Percentiles rank a stretch among this genome's conserved stretches.
Evolutionary conservation across 108 stramenopile genomes (phyloP).

Genomic region (Fistulifera pelliculosa): DNA sequence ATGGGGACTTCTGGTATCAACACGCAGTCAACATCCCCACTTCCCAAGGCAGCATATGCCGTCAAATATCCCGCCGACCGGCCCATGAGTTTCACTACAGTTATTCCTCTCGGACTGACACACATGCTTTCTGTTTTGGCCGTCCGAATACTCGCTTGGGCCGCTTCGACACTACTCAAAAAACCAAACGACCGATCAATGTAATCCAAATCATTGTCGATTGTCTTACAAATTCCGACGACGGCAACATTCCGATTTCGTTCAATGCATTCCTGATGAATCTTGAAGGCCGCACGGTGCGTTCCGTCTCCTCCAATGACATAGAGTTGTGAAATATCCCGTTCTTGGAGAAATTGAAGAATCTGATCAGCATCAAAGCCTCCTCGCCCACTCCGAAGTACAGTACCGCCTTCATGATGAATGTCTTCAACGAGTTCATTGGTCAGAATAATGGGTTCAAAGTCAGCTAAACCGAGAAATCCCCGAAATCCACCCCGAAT

Average conservation of each 20-base stretch:
- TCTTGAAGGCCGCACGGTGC: constrained; percentile 47
- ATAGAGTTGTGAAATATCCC: constrained; percentile 52
- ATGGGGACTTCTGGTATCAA: constrained; percentile 85
- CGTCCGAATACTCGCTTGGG: constrained; percentile 46
- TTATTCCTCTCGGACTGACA: constrained; percentile 55
- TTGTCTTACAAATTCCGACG: constrained; percentile 76
- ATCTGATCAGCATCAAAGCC: constrained; percentile 69
- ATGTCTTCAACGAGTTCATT: constrained; percentile 40
- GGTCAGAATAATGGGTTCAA: constrained; percentile 17
- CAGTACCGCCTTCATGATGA: constrained; percentile 72
- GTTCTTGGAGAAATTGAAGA: constrained; percentile 27
- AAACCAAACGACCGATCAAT: constrained; percentile 88
- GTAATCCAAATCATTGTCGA: constrained; percentile 78
- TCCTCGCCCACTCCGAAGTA: constrained; percentile 69
- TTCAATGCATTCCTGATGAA: constrained; percentile 37
- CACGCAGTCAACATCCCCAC: constrained; percentile 79
- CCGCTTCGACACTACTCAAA: constrained; percentile 67
- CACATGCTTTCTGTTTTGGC: constrained; percentile 75
- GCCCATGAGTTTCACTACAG: constrained; percentile 84
- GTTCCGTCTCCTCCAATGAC: constrained; percentile 87
- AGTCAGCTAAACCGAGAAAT: constrained; percentile 26
- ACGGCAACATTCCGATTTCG: constrained; percentile 48
- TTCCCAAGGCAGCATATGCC: constrained; percentile 66
- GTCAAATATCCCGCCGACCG: constrained; percentile 74
- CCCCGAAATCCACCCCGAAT: constrained; percentile 69